A percentile compares a stretch with the other conserved stretches of the same genome.
phyloP scores from a whole-genome alignment of 306 rosid species.

The Calophaca sinica region DNA sequence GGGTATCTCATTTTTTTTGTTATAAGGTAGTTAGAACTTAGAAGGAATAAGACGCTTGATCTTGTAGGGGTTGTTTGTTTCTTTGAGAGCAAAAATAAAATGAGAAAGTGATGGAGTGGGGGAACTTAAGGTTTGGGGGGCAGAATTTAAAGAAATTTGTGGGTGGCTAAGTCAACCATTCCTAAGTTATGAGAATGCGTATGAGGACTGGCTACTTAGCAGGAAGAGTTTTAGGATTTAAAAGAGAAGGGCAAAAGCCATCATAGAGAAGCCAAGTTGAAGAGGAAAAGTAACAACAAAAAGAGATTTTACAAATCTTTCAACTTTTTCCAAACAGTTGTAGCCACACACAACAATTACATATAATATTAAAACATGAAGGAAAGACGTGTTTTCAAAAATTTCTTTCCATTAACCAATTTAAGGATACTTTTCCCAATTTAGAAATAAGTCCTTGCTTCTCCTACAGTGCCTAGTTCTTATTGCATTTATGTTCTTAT shows the following conservation, averaged over 20 bases:
- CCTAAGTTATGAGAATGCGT: slow-evolving; percentile 68
- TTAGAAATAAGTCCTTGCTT: slow-evolving; percentile 52
- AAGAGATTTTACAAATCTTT: slow-evolving; percentile 78
- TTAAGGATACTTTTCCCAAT: slow-evolving; percentile 61
- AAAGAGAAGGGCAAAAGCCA: slow-evolving; percentile 57
- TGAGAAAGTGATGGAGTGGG: slow-evolving; percentile 53
- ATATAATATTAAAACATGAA: slow-evolving; percentile 45
- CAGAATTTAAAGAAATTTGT: slow-evolving; percentile 70
- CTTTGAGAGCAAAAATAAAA: slow-evolving; percentile 45
- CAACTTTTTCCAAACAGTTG: slow-evolving; percentile 75
- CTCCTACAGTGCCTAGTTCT: slow-evolving; percentile 48
- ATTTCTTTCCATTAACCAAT: slow-evolving; percentile 43
- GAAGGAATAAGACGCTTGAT: slow-evolving; percentile 53
- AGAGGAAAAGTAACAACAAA: slow-evolving; percentile 69
- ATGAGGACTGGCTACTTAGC: slow-evolving; percentile 77
- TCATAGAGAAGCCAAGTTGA: slow-evolving; percentile 69
- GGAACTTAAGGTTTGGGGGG: slow-evolving; percentile 55
- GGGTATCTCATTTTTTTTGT: slow-evolving; percentile 59
- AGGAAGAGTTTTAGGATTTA: slow-evolving; percentile 66
- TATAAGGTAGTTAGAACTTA: slow-evolving; percentile 47
- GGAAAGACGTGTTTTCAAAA: slow-evolving; percentile 52
- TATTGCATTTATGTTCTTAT: slow-evolving; percentile 43
- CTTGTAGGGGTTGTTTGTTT: slow-evolving; percentile 39
- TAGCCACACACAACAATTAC: slow-evolving; percentile 49
- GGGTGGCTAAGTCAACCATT: slow-evolving; percentile 84